Base-by-base conservation (phyloP, 2,329 filamentous ascomycete species). In the Colletotrichum eleusines region DNA sequence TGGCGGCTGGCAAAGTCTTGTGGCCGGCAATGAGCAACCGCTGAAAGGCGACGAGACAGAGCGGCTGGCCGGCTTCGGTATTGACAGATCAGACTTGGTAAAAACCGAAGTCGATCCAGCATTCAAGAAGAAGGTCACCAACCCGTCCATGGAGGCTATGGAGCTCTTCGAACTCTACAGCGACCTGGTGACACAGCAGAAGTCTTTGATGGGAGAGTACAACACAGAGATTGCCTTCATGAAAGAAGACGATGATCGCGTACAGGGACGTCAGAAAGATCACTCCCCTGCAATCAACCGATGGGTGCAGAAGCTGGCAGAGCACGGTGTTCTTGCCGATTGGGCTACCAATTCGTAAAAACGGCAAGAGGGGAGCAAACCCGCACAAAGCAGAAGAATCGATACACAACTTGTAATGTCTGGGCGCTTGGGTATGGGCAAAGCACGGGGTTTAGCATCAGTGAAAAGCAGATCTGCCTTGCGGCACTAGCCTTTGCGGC, bases 251-350 rank as follows among this genome's bases (percentile, higher is more conserved):
- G 82, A 87, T 28, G 80, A 84, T 55, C 85, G 86, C 57, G 87
- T 89, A 4, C 80, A 81, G 28, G 85, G 85, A 35, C 83, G 90
- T 2, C 86, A 87, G 75, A 86, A 89, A 76, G 92, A 97, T 76
- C 93, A 92, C 76, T 90, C 88, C 0, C 88, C 89, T 0, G 88
- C 90, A 0, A 85, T 95, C 28, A 89, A 92, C 74, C 83, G 81
- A 46, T 95, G 93, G 90, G 80, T 95, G 54, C 86, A 87, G 73
- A 88, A 87, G 72, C 84, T 97, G 68, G 91, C 91, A 1, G 88
- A 90, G 70, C 90, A 91, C 75, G 89, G 88, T 1, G 81, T 88
- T 2, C 78, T 96, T 66, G 81, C 84, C 74, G 80, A 84, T 44
- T 74, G 84, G 57, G 63, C 74, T 31, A 66, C 74, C n/a, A 71